Evolutionary conservation across 2,329 filamentous ascomycete species (phyloP), one percentile per base, ranked within the genome.

Genomic region (Sporothrix luriei): DNA sequence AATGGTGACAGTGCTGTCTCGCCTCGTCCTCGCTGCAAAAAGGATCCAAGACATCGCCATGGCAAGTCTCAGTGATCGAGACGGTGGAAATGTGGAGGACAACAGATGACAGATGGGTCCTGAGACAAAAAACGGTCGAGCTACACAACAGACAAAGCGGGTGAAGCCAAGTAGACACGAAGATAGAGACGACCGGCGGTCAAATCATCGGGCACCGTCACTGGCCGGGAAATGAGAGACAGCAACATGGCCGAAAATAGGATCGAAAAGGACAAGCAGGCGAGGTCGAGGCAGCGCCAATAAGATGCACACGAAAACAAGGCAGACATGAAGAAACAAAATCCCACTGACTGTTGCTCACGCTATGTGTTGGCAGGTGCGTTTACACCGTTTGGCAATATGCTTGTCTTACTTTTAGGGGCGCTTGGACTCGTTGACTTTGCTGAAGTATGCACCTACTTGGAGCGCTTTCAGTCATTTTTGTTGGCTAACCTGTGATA

Each of bases 331-430:
- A 29, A 66, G 24, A 3, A 49, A 24, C 16, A 16, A 10, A 33
- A n/a, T 10, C 62, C 62, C 26, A 38, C 62, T 14, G 29, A 66
- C 62, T 29, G 48, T 40, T 66, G 29, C 10, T 19, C 19, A 52
- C 48, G 29, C 51, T 40, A 64, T 64, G 61, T 43, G 62, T 29
- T 52, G 62, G 62, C 62, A 40, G 48, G 62, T 24, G 29, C 24
- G 46, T 49, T 49, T n/a, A 33, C 29, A 43, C 14, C 40, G 14
- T 43, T 43, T 43, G 40, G 40, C 62, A 46, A 55, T 38, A 55
- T 67, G 49, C n/a, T 55, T 55, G 49, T 55, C 65, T 68, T 61
- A 64, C 61, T n/a, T 13, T 64, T 49, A 24, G 59, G 59, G 61
- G 43, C 61, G 61, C 61, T 64, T 64, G 21, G 10, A 26, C n/a